Evolutionary conservation across 192 early-diverging fungal genomes (phyloP), one percentile per base, ranked within the genome.

Genomic region (Coemansia sp.): DNA sequence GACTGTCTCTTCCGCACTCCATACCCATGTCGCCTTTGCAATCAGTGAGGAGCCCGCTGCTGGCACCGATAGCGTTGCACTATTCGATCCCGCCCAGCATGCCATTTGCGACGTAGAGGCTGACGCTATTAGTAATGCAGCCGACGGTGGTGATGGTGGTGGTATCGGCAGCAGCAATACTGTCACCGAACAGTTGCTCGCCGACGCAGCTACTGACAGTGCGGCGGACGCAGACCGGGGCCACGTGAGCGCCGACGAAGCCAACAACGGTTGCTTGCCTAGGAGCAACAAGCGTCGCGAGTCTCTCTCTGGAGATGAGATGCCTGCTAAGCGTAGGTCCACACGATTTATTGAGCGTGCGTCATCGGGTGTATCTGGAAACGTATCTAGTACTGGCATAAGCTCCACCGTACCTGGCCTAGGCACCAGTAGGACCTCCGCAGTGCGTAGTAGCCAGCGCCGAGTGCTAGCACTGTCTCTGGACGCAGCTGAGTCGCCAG

Each of bases 321-420:
- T 76, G 61, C 82, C 82, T 13, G 68, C 62, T 11, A 84, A 84
- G 29, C 73, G 82, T n/a, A 68, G 82, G 36, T 84, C 82, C 31
- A 71, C 77, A 20, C 63, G 82, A 31, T 84, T 84, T 68, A 79
- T 68, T 11, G 82, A 84, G 43, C 77, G 82, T 9, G 52, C 74
- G 9, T 38, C 59, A 20, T 65, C 59, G 2, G 27, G 38, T 9
- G 68, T 55, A 3, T 22, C 62, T 16, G n/a, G 41, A 15, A 63
- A 55, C 0, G 44, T 29, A 4, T 36, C 49, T 42, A 62, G 60
- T 12, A 8, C n/a, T 29, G 49, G 57, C 29, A 27, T 15, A 41
- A 63, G 20, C 5, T 10, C 61, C 11, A 13, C 22, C 2, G n/a
- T 20, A 18, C 11, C 40, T 3, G n/a, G 61, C 4, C 27, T 38